These are phyloP conservation scores for Neurospora sp. DNA, from an alignment of 495 filamentous ascomycete genomes.

Conservation along the genomic window DNA sequence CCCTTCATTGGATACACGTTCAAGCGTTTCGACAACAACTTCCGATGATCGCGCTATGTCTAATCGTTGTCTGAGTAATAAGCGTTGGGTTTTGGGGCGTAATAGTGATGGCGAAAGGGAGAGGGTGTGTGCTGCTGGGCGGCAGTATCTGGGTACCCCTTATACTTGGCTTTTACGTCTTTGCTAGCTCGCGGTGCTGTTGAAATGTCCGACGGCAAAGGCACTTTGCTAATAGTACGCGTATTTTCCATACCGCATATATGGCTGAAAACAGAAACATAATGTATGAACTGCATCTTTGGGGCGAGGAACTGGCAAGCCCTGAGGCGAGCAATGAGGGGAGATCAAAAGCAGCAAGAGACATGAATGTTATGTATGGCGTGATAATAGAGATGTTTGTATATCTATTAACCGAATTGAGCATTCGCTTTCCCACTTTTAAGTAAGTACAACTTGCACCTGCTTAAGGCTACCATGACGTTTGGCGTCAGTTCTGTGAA, in stretches of 20 bases:
- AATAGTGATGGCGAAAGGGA: background rate
- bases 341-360: background rate
- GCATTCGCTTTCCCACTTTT: background rate
- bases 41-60: conserved; percentile 28
- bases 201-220: background rate
- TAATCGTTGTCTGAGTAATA: background rate
- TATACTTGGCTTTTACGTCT: background rate
- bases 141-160: background rate
- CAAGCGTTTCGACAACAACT: conserved; percentile 87
- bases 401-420: background rate
- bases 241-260: background rate
- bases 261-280: background rate
- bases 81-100: background rate
- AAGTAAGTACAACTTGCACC: background rate
- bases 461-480: background rate
- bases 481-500: background rate
- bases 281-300: background rate
- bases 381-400: background rate
- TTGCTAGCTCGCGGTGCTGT: background rate
- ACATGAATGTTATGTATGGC: background rate
- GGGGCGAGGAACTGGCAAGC: background rate
- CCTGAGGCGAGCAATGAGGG: background rate
- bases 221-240: background rate
- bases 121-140: background rate
- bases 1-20: conserved; percentile 99